Evolutionary conservation across 2,329 filamentous ascomycete species (phyloP), one percentile per base, ranked within the genome.

Genomic region (Rutstroemia sp.): DNA sequence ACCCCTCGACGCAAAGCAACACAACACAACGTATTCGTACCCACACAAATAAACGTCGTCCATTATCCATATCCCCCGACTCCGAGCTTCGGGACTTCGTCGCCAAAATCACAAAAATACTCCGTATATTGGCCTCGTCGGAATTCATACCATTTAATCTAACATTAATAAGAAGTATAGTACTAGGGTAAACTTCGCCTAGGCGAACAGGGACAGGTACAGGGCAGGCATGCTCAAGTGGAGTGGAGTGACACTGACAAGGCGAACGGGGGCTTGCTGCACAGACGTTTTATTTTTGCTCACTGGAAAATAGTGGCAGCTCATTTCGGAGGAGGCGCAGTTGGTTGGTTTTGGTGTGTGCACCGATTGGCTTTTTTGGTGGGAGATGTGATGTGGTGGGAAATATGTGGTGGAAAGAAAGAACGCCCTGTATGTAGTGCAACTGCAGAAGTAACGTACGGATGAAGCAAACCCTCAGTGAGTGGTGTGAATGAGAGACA

Each of bases 281-380:
- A 54, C 52, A 45, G 52, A 42, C 23, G 52, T 54, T 49, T 42
- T 19, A 42, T 42, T 17, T 42, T 42, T n/a, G 38, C 44, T 48
- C 25, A 45, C 17, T 21, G 17, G 19, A 21, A 27, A 53, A 7
- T 27, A 27, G 25, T 42, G 27, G 51, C 38, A 23, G 7, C 30
- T 27, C 48, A 54, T 48, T 27, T 54, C 51, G 51, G 51, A 48
- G 51, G 23, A 19, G 34, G n/a, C 3, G 16, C 21, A 39, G 10
- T 17, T 41, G 39, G 30, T 30, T 3, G 6, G 8, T 30, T 30
- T 30, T 30, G 27, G 27, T 30, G 27, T 17, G n/a, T 42, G 39
- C 19, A 3, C 39, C n/a, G 19, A 42, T 42, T 42, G 39, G 19
- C n/a, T 19, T 42, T 42, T n/a, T 42, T 1, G 8, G n/a, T 27